These are phyloP conservation scores for Camellia japonica DNA, from an alignment of 148 eudicot genomes.

Conservation along the genomic window DNA sequence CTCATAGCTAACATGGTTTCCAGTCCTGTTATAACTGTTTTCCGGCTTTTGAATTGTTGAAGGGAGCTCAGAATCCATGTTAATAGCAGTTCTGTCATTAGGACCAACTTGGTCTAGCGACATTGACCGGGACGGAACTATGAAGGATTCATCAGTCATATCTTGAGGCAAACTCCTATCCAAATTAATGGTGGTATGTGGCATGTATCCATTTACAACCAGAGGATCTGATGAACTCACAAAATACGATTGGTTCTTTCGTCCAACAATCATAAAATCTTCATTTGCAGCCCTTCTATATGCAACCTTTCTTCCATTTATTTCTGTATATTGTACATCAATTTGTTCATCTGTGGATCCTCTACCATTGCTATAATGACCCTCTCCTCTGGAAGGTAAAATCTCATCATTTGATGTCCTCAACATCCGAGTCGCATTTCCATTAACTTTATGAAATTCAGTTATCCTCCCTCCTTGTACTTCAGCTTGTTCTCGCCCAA, in stretches of 20 bases:
- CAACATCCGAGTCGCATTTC: constrained; percentile 34
- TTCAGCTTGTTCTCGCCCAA: constrained; percentile 30
- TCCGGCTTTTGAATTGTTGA: constrained; percentile 35
- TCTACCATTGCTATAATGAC: constrained; percentile 19
- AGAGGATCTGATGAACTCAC: constrained; percentile 54
- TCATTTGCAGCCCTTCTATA: constrained; percentile 40
- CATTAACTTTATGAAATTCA: constrained; percentile 34
- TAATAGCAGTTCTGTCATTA: constrained; percentile 44
- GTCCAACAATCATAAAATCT: constrained; percentile 45
- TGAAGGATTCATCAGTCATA: constrained; percentile 66
- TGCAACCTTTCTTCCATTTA: constrained; percentile 44
- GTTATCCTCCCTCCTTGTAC: constrained; percentile 27
- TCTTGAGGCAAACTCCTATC: constrained; percentile 28
- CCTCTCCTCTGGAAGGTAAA: constrained; percentile 30
- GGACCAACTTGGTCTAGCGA: constrained; percentile 52
- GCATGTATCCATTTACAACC: constrained; percentile 37
- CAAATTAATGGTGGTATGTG: constrained; percentile 29
- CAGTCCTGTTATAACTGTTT: constrained; percentile 26
- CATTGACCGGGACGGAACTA: constrained; percentile 61
- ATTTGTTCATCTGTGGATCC: constrained; percentile 20
- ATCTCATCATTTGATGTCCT: constrained; percentile 47
- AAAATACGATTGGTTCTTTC: constrained; percentile 34
- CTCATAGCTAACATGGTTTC: constrained; percentile 43
- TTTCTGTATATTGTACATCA: constrained; percentile 46
- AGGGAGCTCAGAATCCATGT: constrained; percentile 63